Evolutionary conservation across 305 asterid species (phyloP).

Genomic region (Fraxinus albicans): DNA sequence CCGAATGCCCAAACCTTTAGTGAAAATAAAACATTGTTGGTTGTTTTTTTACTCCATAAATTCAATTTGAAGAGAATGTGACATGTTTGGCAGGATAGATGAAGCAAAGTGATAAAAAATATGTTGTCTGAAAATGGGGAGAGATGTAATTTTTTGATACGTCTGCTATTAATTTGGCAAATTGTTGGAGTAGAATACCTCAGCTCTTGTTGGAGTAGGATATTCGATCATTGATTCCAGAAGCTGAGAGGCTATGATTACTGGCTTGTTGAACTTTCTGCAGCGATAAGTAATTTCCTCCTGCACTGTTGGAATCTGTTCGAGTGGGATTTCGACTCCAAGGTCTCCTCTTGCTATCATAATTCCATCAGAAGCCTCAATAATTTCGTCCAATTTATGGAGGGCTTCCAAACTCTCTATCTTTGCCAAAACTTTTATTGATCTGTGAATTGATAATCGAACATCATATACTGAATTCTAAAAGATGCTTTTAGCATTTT

Average conservation of each 20-base stretch:
- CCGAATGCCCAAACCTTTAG: neutral
- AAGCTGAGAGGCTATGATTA: slow-evolving; percentile 83
- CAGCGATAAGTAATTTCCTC: slow-evolving; percentile 56
- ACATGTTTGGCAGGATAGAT: neutral
- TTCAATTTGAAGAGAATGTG: neutral
- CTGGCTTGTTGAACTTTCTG: slow-evolving; percentile 83
- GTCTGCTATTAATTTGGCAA: neutral
- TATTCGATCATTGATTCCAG: slow-evolving; percentile 84
- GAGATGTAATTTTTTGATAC: neutral
- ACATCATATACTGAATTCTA: slow-evolving; percentile 3
- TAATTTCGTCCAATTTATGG: slow-evolving; percentile 60
- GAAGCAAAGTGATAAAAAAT: neutral
- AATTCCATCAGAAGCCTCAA: slow-evolving; percentile 75
- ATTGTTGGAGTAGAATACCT: slow-evolving; percentile 39
- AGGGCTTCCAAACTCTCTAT: slow-evolving; percentile 75
- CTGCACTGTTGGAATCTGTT: slow-evolving; percentile 78
- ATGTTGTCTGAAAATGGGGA: neutral
- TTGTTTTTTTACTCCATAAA: neutral
- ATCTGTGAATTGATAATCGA: slow-evolving; percentile 34
- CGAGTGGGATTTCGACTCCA: slow-evolving; percentile 86
- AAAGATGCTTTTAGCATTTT: neutral
- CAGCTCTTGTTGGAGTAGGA: slow-evolving; percentile 91
- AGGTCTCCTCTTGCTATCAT: slow-evolving; percentile 96
- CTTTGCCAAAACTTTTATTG: slow-evolving; percentile 74
- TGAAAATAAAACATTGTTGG: neutral